Evolutionary conservation across 2,329 filamentous ascomycete genomes (phyloP), one percentile per base, ranked within the genome.

Genomic region (Microdochium nivale): DNA sequence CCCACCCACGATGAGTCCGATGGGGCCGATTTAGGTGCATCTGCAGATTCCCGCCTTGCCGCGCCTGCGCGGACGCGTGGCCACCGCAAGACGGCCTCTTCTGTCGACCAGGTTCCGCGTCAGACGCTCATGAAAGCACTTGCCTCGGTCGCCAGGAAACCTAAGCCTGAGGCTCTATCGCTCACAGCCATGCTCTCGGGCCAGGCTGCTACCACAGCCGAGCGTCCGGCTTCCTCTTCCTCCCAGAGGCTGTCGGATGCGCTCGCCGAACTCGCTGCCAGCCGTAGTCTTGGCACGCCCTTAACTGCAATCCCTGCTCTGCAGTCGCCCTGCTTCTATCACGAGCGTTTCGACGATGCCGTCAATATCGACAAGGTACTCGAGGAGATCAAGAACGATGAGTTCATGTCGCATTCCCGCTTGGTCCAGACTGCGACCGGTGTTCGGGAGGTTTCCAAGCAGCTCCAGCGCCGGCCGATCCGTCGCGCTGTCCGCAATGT

Each of bases 301-400:
- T 74, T 60, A 65, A 79, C 62, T 57, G 75, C 79, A 16, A 77
- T 91, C 58, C 79, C 85, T 11, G 78, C 86, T 10, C 74, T 97
- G 50, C 86, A 92, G 60, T 96, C 91, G 46, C 94, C 94, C 14
- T 99, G 94, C 73, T 99, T 95, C 72, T 97, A 96, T 73, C 94
- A 99, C 71, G 88, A 95, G 70, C 84, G 92, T 56, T 99, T 99
- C 64, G 94, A 96, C 61, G 90, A 96, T 65, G 89, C 91, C 9
- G 90, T 99, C 60, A 90, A 99, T 67, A 90, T 97, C 53, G 88
- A 94, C 60, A 94, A 88, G 70, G 90, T 99, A 5, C 77, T 99
- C 7, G 91, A 97, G 65, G 94, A 99, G 70, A 95, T 97, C 62
- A 86, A 86, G 64, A 87, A 84, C 51, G 86, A 94, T 60, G 90